Base-by-base conservation (phyloP, 2,329 filamentous ascomycete genomes). In the Venturia oleaginea region DNA sequence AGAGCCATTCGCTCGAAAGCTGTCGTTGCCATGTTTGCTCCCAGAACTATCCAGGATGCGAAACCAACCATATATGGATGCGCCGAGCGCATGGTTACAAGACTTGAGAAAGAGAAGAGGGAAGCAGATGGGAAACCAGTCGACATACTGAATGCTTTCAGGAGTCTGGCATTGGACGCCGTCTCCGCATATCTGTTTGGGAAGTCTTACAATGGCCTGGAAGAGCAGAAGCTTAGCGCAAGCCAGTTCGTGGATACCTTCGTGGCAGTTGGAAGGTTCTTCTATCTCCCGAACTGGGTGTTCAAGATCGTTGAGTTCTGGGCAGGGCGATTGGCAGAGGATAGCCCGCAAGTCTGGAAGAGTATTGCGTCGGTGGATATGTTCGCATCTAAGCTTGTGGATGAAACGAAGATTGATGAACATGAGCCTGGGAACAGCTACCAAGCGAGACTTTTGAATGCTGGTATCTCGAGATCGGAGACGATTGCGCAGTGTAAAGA, bases 131-230 rank as follows among this genome's bases (percentile, higher is more conserved):
- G 68, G n/a, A 68, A 70, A 4, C 68, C 71, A 1, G 75, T 82
- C 27, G 78, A 84, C 69, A 71, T 84, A 10, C 71, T 85, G 62
- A 79, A 82, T 67, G 66, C 83, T 32, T 71, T 77, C 2, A 74
- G 82, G 60, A 77, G 76, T 37, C 70, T 85, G 66, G 81, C 83
- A 6, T 72, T 85, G 3, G 83, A 86, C 71, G 78, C 78, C 4
- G 80, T 84, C 0, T 80, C 79, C 3, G 77, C 76, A 4, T 83
- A 85, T 72, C 72, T 85, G 0, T 83, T 85, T 65, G 76, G 76
- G 1, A 73, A 77, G 62, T 75, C 76, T 13, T 86, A 84, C 69
- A 78, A 81, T 13, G 81, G 78, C 1, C 70, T 80, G 3, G 69
- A 72, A 1, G 80, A 81, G 68, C 51, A 65, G 1, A 61, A 70